A percentile compares a stretch with the other conserved stretches of the same genome.
Conservation (phyloP, 768 basidiomycete genomes). For the Asterophora parasitica region DNA sequence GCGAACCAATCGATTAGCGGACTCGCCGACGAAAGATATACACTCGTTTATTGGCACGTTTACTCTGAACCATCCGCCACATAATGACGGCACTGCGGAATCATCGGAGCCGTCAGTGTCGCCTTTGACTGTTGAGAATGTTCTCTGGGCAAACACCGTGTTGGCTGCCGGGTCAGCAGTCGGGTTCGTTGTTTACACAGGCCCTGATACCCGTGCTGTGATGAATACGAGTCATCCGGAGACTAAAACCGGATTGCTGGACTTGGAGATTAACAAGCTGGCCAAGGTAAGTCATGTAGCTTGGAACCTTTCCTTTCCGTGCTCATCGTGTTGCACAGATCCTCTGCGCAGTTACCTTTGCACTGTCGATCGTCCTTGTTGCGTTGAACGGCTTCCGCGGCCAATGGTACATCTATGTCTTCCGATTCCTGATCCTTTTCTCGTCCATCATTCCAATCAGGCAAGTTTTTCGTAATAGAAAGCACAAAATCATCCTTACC, state of each 20-base stretch:
- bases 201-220: conserved; percentile 90
- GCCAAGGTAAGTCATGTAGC: conserved; percentile 73
- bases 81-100: conserved; percentile 19
- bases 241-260: conserved; percentile 89
- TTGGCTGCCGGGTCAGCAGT: conserved; percentile 92
- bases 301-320: background rate
- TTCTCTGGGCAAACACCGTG: conserved; percentile 97
- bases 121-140: conserved; percentile 91
- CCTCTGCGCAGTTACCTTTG: conserved; percentile 90
- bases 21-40: conserved; percentile 95
- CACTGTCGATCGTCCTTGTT: conserved; percentile 84
- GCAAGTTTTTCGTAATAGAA: conserved; percentile 37
- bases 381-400: conserved; percentile 96
- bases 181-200: conserved; percentile 93
- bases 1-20: conserved; percentile 48
- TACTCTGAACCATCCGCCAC: conserved; percentile 56
- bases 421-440: conserved; percentile 95
- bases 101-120: conserved; percentile 48
- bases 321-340: conserved; percentile 48
- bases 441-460: conserved; percentile 99
- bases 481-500: background rate
- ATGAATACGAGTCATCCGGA: conserved; percentile 98
- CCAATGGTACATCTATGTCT: conserved; percentile 92
- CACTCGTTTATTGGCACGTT: conserved; percentile 94
- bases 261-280: conserved; percentile 91